Conservation (phyloP, 306 rosid genomes). For the Lathyrus oleraceus region DNA sequence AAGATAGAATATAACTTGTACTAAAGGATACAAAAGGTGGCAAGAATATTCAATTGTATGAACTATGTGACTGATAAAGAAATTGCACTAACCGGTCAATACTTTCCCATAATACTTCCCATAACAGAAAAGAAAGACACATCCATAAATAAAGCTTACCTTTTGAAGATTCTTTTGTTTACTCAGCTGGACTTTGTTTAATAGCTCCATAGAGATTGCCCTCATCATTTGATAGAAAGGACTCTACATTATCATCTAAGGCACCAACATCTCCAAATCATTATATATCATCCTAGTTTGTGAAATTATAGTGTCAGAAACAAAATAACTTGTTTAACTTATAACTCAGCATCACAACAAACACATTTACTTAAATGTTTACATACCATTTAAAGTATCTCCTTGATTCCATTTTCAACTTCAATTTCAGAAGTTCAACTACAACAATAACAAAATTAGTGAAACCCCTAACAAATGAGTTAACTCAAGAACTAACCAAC, state of each 20-base stretch:
- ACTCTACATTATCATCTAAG: constrained; percentile 17
- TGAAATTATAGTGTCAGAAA: not conserved
- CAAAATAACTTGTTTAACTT: no score
- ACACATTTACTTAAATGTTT: no score
- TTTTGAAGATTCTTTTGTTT: constrained; percentile 64
- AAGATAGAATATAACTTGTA: no score
- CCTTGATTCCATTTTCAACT: no score
- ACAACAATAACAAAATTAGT: not conserved
- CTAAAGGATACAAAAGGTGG: no score
- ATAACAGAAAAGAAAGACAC: constrained; percentile 7
- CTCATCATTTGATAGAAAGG: no score
- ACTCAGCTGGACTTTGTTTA: constrained; percentile 69
- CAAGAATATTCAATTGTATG: no score
- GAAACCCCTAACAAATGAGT: no score
- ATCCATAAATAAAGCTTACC: constrained; percentile 41
- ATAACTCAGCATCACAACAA: no score
- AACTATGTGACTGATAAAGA: no score
- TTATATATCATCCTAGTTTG: constrained; percentile 70
- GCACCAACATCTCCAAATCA: constrained; percentile 81
- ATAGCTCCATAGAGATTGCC: constrained; percentile 32
- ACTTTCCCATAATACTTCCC: constrained; percentile 7
- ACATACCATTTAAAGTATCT: not conserved
- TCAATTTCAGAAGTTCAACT: no score
- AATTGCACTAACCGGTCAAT: not conserved
- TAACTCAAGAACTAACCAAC: no score